phyloP scores from a whole-genome alignment of 2,329 filamentous ascomycete genomes.

The Paraphoma chrysanthemicola region DNA sequence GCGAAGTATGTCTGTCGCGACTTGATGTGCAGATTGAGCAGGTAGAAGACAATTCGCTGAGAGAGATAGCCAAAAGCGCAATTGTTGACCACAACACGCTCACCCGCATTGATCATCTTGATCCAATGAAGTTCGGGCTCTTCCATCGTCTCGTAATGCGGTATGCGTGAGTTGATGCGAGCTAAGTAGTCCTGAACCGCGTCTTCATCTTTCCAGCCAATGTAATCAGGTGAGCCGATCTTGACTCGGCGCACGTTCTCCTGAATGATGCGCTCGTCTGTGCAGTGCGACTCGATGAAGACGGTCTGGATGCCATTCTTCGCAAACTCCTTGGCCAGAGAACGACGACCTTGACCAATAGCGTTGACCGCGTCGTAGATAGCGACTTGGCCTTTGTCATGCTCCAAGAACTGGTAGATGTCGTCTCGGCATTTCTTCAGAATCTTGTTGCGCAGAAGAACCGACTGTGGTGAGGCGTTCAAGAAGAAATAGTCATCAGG shows the following conservation, averaged over 20 bases:
- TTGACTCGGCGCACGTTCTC: slow-evolving; percentile 98
- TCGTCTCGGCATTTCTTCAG: slow-evolving; percentile 97
- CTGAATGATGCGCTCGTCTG: slow-evolving; percentile 90
- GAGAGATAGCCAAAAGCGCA: slow-evolving; percentile 96
- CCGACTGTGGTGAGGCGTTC: slow-evolving; percentile 88
- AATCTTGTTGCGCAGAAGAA: slow-evolving; percentile 96
- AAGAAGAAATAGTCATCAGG: slow-evolving; percentile 98
- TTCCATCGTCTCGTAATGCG: slow-evolving; percentile 95
- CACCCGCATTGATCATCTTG: slow-evolving; percentile 98
- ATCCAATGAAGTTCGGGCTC: slow-evolving; percentile 95
- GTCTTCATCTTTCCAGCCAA: slow-evolving; percentile 89
- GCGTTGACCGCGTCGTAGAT: slow-evolving; percentile 99
- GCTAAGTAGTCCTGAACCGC: slow-evolving; percentile 90
- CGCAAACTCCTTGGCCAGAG: slow-evolving; percentile 93
- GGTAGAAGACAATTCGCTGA: slow-evolving; percentile 96
- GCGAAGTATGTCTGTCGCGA: slow-evolving; percentile 92
- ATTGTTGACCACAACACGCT: slow-evolving; percentile 94
- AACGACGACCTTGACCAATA: slow-evolving; percentile 78
- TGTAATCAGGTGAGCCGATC: slow-evolving; percentile 96
- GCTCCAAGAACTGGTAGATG: slow-evolving; percentile 94
- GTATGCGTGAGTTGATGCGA: slow-evolving; percentile 90
- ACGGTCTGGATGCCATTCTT: slow-evolving; percentile 96
- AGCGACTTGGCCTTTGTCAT: slow-evolving; percentile 96
- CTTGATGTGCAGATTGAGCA: slow-evolving; percentile 97
- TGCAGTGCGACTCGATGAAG: slow-evolving; percentile 95